These are phyloP conservation scores for Geotrichum klebahnii DNA, from an alignment of 1,139 yeast genomes.

Conservation along the genomic window DNA sequence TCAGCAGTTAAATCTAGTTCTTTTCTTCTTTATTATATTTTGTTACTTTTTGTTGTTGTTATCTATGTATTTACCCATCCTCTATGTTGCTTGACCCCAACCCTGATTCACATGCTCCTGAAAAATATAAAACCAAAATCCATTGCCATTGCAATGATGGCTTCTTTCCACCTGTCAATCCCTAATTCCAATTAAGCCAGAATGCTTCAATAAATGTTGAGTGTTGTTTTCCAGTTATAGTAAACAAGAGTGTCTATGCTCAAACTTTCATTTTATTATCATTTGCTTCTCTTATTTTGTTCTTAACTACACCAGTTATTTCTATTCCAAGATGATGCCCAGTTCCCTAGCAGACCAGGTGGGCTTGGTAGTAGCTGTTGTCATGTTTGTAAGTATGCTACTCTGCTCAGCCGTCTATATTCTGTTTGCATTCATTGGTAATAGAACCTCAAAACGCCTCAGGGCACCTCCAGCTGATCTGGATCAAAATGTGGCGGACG, in stretches of 20 bases:
- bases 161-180: neutral
- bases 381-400: conserved; percentile 20
- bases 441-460: conserved; percentile 24
- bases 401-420: conserved; percentile 16
- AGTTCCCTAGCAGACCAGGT: conserved; percentile 7
- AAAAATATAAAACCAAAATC: neutral
- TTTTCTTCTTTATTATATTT: too few relatives aligned
- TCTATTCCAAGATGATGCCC: neutral
- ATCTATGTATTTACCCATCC: neutral
- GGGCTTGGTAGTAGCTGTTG: conserved; percentile 14
- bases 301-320: neutral
- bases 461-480: conserved; percentile 33
- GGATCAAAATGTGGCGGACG: conserved; percentile 8
- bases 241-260: too few relatives aligned
- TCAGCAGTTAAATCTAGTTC: neutral
- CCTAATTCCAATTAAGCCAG: too few relatives aligned
- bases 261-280: neutral
- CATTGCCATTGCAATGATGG: neutral
- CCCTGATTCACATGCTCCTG: conserved; percentile 2
- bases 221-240: neutral
- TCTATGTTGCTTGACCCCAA: neutral
- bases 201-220: neutral
- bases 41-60: too few relatives aligned
- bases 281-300: neutral
- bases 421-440: neutral